Percentiles rank a stretch among this genome's conserved stretches.
phyloP scores from a whole-genome alignment of 192 early-diverging fungal species.

The Coemansia sp. region DNA sequence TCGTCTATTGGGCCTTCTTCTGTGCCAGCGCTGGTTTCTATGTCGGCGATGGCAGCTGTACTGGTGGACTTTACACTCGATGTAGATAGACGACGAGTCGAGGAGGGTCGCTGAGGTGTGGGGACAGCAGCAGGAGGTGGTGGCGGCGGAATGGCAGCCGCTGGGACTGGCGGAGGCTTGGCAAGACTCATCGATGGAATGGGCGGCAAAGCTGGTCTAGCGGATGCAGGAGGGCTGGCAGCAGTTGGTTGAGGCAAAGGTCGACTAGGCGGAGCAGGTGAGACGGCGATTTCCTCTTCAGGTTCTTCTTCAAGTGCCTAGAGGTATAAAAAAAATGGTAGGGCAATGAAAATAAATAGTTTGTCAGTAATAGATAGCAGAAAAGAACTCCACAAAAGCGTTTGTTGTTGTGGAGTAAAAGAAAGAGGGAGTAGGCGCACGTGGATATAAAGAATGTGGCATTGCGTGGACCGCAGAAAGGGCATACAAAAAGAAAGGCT shows the following conservation, averaged over 20 bases:
- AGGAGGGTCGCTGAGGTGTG: conserved; percentile 12
- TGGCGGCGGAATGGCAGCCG: conserved; percentile 5
- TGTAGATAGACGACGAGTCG: conserved; percentile 18
- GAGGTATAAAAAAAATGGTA: background rate
- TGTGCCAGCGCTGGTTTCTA: background rate
- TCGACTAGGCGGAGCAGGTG: conserved; percentile 35
- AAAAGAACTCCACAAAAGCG: background rate
- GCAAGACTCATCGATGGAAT: conserved; percentile 22
- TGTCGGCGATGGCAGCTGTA: conserved; percentile 6
- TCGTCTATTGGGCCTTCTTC: conserved; percentile 12
- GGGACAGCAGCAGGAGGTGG: conserved; percentile 6
- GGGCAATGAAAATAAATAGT: background rate
- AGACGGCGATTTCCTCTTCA: conserved; percentile 23
- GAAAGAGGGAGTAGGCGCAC: background rate
- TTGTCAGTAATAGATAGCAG: background rate
- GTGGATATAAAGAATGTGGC: background rate
- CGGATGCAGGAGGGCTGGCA: conserved; percentile 23
- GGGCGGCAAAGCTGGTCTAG: conserved; percentile 25
- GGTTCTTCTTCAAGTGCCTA: conserved; percentile 19
- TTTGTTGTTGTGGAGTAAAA: background rate
- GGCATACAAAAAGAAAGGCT: conserved; percentile 8
- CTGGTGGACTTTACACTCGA: conserved; percentile 19
- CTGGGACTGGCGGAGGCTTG: conserved; percentile 23
- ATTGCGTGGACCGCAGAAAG: background rate
- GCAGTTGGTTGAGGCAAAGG: conserved; percentile 45